Base-by-base conservation (phyloP, 1,139 yeast species). In the Oligophagozyma castellii region DNA sequence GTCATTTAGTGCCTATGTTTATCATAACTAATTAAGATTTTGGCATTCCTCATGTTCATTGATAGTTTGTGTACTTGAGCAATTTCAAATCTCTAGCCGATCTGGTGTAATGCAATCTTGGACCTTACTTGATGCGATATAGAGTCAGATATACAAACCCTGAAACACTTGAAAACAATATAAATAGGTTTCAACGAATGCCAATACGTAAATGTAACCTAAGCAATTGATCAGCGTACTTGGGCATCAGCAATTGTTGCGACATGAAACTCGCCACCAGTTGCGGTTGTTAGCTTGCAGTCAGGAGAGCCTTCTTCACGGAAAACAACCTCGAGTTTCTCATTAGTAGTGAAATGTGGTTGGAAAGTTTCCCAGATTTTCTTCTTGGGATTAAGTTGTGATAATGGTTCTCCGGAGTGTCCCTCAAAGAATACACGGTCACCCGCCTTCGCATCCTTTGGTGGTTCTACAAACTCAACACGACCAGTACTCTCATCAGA, bases 321-420 rank as follows among this genome's bases (percentile, higher is more conserved):
- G 66, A 70, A 86, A 36, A 81, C 68, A 27, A 86, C 94, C 52
- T 80, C 81, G 35, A 76, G 67, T 29, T 61, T 59, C 25, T 73
- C 92, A 43, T 65, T 73, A 26, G 96, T 86, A 35, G 89, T 63
- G 67, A 89, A 86, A 35, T 68, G 65, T 29, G 95, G 96, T 65
- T 92, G 98, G 41, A 81, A 65, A 30, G 86, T 68, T 67, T 92
- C 99, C 89, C 94, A 92, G 39, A 89, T 67, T 70, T 92, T 92
- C 79, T 89, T 92, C 75, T 92, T 92, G 46, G 99, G 98, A 63
- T 89, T 86, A 58, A 92, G 67, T 53, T 77, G 92, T 53, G 83
- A 72, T 59, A 84, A 93, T 41, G 99, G 98, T 33, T 69, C 70
- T 39, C 81, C 81, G 48, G 83, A 76, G 27, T 53, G 53, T 35